These are phyloP conservation scores for Mycena leptocephala DNA, from an alignment of 768 basidiomycete genomes.

Conservation along the genomic window DNA sequence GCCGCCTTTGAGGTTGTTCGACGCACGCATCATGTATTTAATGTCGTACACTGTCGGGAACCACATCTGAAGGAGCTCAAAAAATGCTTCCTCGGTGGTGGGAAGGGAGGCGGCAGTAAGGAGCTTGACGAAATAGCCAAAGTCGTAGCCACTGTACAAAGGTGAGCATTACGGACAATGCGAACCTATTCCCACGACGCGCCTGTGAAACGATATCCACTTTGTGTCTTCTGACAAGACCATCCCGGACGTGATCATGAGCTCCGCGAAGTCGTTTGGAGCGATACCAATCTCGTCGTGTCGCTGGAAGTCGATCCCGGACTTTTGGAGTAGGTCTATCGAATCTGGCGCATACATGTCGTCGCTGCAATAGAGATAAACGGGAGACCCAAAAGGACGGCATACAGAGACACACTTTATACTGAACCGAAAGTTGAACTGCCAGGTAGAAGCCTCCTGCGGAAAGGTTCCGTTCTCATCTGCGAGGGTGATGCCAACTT, in stretches of 20 bases:
- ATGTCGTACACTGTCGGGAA: slow-evolving; percentile 98
- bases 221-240: slow-evolving; percentile 91
- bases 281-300: slow-evolving; percentile 94
- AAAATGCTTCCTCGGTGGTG: slow-evolving; percentile 91
- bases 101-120: slow-evolving; percentile 91
- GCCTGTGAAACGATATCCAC: slow-evolving; percentile 99
- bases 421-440: slow-evolving; percentile 98
- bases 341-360: slow-evolving; percentile 99
- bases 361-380: slow-evolving; percentile 70
- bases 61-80: slow-evolving; percentile 90
- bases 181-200: slow-evolving; percentile 46
- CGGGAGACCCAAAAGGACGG: background rate
- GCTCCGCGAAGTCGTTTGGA: slow-evolving; percentile 96
- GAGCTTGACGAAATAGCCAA: slow-evolving; percentile 97
- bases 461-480: slow-evolving; percentile 96
- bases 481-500: slow-evolving; percentile 94
- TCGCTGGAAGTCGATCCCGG: slow-evolving; percentile 95
- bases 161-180: slow-evolving; percentile 21
- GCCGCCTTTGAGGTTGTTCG: slow-evolving; percentile 89
- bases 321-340: slow-evolving; percentile 93
- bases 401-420: slow-evolving; percentile 70
- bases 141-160: slow-evolving; percentile 91
- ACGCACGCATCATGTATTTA: slow-evolving; percentile 94
- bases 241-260: slow-evolving; percentile 96
- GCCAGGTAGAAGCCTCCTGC: slow-evolving; percentile 95